phyloP scores from a whole-genome alignment of 345 rosid species.

The Alliaria petiolata region DNA sequence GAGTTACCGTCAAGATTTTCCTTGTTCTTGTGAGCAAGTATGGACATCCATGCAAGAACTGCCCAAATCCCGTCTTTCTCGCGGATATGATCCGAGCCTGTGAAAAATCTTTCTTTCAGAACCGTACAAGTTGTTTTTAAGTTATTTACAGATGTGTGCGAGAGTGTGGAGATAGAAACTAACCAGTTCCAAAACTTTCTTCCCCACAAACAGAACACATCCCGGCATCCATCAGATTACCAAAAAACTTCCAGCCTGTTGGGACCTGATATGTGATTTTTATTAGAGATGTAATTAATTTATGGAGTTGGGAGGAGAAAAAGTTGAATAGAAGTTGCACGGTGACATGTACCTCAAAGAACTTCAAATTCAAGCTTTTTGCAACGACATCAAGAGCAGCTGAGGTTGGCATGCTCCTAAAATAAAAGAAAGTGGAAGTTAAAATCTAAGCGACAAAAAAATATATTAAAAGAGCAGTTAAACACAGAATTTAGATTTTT shows the following conservation, averaged over 20 bases:
- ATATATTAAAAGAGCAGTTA: neutral
- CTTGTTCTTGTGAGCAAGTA: slow-evolving; percentile 84
- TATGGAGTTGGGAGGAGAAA: neutral
- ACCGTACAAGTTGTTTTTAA: neutral
- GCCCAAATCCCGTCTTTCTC: slow-evolving; percentile 99
- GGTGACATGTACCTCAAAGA: slow-evolving; percentile 76
- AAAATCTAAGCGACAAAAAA: no score
- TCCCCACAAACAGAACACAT: slow-evolving; percentile 95
- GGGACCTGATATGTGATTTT: slow-evolving; percentile 61
- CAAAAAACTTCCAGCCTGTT: slow-evolving; percentile 99
- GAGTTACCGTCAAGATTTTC: slow-evolving; percentile 50
- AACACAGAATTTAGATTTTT: neutral
- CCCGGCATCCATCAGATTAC: slow-evolving; percentile 99
- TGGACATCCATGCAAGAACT: slow-evolving; percentile 96
- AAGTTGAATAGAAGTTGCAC: slow-evolving; percentile 4
- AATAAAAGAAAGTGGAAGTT: slow-evolving; percentile 14
- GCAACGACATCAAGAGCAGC: slow-evolving; percentile 99
- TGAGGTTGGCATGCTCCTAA: slow-evolving; percentile 99
- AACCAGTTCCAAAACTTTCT: slow-evolving; percentile 99
- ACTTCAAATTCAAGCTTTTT: slow-evolving; percentile 71
- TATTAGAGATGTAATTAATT: neutral
- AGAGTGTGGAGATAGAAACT: slow-evolving; percentile 23
- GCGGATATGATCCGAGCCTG: slow-evolving; percentile 97
- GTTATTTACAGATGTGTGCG: slow-evolving; percentile 9
- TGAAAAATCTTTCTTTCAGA: slow-evolving; percentile 20